A percentile compares a stretch with the other conserved stretches of the same genome.
Evolutionary conservation across 1,284 basidiomycete species (phyloP).

Genomic region (Microbotryum silenes-acaulis): DNA sequence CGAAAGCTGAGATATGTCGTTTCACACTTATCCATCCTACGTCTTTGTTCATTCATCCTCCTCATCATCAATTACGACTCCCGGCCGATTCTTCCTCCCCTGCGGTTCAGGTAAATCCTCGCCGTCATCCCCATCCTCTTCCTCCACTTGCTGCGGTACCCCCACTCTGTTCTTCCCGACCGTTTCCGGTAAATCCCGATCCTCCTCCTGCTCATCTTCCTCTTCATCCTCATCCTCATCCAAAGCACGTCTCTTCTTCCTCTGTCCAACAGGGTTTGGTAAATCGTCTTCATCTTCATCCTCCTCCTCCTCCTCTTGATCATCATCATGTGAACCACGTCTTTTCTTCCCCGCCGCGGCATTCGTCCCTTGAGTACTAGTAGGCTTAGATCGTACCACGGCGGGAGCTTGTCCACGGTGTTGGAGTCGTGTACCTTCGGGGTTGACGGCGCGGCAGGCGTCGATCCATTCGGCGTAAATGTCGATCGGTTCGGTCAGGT

Average conservation of each 20-base stretch:
- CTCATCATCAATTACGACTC: conserved; percentile 4
- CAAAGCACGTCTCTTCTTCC: neutral
- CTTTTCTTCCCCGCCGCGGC: neutral
- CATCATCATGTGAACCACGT: neutral
- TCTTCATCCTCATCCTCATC: conserved; percentile 3
- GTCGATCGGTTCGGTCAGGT: conserved; percentile 43
- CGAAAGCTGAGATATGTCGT: no score
- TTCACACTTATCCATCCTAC: neutral
- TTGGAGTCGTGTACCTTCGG: conserved; percentile 7
- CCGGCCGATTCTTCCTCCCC: neutral
- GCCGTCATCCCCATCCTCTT: conserved; percentile 6
- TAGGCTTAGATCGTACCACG: no score
- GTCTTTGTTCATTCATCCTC: neutral
- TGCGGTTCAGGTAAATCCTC: conserved; percentile 1
- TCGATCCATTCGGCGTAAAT: conserved; percentile 45
- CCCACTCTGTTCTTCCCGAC: conserved; percentile 3
- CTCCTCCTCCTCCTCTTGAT: conserved; percentile 7
- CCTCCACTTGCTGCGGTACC: neutral
- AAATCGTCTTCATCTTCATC: conserved; percentile 4
- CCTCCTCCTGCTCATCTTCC: neutral
- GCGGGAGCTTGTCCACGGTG: neutral
- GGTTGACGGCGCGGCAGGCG: conserved; percentile 35
- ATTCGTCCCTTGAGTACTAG: neutral
- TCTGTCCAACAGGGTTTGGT: neutral
- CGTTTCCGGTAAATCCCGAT: conserved; percentile 16